Evolutionary conservation across 345 rosid species (phyloP), one percentile per base, ranked within the genome.

Genomic region (Gossypium arboreum): DNA sequence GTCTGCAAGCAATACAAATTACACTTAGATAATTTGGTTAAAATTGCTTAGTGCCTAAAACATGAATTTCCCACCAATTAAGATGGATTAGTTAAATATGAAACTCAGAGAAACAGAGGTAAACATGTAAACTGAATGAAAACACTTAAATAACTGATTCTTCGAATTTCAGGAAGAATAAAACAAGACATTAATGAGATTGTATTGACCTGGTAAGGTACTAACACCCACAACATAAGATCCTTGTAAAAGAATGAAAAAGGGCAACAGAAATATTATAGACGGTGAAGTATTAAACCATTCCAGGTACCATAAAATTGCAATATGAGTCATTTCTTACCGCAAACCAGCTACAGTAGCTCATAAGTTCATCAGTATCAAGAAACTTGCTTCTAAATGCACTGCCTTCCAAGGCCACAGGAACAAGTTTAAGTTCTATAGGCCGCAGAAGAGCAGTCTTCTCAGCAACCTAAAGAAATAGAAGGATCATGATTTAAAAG

Each of bases 311-410:
- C 48, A 39, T 27, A 51, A 59, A 29, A 64, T 34, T 12, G 16
- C 25, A 55, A 13, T 27, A 15, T 0, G 12, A 57, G 34, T 34
- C 9, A 64, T 76, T 82, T 79, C 90, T 89, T 88, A 92, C 97
- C 85, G 96, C 97, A 83, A 92, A 87, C 93, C 90, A 94, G 83
- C 97, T 87, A 75, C 91, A 86, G 61, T 90, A 94, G 83, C 89
- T 84, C 90, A 92, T 88, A 75, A 94, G 94, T 79, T 94, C 98
- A 80, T 94, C 98, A 2, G 85, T 69, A 78, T 94, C 98, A 63
- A 94, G 89, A 86, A 94, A 89, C 82, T 94, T 94, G 86, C 86
- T 89, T 84, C 97, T 82, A 84, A 94, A 94, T 70, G 98, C 97
- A 86, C 96, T 92, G 61, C 97, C 94, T 84, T 92, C 98, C 79